phyloP scores from a whole-genome alignment of 768 basidiomycete genomes.

The Kwoniella dejecticola region DNA sequence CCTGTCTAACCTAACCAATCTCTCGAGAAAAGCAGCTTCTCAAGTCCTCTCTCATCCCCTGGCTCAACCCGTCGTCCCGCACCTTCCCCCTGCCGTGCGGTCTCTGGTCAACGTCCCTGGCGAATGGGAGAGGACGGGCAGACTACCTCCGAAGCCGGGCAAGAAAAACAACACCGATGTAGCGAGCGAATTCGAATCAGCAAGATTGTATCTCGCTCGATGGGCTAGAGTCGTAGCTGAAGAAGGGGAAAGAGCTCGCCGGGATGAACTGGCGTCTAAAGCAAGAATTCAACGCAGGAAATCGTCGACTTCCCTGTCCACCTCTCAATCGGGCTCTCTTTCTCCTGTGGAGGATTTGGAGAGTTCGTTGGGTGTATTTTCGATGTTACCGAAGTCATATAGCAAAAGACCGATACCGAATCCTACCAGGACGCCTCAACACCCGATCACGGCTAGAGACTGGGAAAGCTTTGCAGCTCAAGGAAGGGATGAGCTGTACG shows the following conservation, averaged over 20 bases:
- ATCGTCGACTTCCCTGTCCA: neutral
- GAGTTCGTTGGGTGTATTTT: constrained; percentile 46
- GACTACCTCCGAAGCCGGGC: constrained; percentile 62
- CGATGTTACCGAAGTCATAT: constrained; percentile 37
- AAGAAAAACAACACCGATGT: constrained; percentile 33
- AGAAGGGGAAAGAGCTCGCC: constrained; percentile 87
- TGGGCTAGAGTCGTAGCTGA: constrained; percentile 96
- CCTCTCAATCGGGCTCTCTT: constrained; percentile 7
- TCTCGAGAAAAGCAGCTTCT: constrained; percentile 89
- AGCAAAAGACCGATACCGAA: constrained; percentile 46
- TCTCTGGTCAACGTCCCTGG: constrained; percentile 86
- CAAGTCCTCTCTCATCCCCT: constrained; percentile 93
- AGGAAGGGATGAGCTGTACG: constrained; percentile 47
- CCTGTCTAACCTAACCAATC: constrained; percentile 90
- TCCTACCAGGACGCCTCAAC: constrained; percentile 73
- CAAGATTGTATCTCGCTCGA: constrained; percentile 89
- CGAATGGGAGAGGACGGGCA: constrained; percentile 73
- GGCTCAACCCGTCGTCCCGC: constrained; percentile 92
- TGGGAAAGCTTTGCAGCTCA: constrained; percentile 64
- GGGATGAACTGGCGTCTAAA: constrained; percentile 64
- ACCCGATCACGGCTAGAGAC: constrained; percentile 71
- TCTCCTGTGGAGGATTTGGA: constrained; percentile 59
- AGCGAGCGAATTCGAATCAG: constrained; percentile 94
- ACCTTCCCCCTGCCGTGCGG: constrained; percentile 89
- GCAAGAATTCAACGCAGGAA: constrained; percentile 57